phyloP scores from a whole-genome alignment of 2,329 filamentous ascomycete genomes.

The Purpureocillium takamizusanense region DNA sequence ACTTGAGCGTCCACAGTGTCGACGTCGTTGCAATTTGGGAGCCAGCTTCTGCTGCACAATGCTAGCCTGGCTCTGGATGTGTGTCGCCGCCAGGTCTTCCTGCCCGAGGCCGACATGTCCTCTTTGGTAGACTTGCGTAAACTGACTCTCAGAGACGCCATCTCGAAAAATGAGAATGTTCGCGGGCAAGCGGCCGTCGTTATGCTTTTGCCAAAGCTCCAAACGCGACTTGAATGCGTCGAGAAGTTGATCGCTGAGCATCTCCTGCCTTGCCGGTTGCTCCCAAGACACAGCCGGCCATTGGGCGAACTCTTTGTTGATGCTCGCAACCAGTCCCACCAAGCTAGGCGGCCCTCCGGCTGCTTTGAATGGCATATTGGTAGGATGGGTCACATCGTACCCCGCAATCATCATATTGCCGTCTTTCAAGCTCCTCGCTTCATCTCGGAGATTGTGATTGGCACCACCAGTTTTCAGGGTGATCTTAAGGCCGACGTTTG shows the following conservation, averaged over 20 bases:
- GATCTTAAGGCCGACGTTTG: slow-evolving; percentile 67
- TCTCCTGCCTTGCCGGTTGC: background rate
- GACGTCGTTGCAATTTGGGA: too few species aligned
- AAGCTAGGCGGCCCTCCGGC: too few species aligned
- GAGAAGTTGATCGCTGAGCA: background rate
- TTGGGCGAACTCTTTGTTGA: background rate
- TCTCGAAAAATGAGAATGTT: background rate
- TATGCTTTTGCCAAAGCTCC: background rate
- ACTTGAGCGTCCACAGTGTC: too few species aligned
- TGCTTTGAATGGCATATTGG: background rate
- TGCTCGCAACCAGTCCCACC: background rate
- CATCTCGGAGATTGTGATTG: slow-evolving; percentile 55
- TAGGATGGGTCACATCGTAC: background rate
- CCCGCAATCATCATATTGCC: background rate
- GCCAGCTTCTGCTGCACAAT: too few species aligned
- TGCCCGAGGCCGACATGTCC: slow-evolving; percentile 44
- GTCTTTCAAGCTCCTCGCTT: slow-evolving; percentile 13
- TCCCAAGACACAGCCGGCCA: background rate
- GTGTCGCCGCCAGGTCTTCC: too few species aligned
- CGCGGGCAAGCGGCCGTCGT: background rate
- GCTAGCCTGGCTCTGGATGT: too few species aligned
- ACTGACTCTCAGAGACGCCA: background rate
- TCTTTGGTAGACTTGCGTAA: slow-evolving; percentile 24
- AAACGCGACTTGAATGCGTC: background rate
- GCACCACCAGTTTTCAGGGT: slow-evolving; percentile 70